Evolutionary conservation across 345 rosid genomes (phyloP).

Genomic region (Rhodamnia argentea): DNA sequence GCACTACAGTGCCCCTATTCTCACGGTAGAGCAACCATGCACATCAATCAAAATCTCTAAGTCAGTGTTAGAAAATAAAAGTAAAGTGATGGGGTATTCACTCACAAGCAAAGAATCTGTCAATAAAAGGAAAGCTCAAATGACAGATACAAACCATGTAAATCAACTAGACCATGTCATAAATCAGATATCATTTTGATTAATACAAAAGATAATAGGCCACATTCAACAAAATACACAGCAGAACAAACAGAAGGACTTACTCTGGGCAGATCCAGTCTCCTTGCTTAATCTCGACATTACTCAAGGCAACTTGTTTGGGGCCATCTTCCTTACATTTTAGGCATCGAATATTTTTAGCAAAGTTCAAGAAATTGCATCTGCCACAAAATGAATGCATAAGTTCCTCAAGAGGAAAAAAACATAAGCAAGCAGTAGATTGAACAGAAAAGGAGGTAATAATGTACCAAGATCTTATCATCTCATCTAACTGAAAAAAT

Average conservation of each 20-base stretch:
- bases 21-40: neutral
- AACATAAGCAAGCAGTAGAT: neutral
- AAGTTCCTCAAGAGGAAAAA: neutral
- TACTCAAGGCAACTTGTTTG: constrained; percentile 6
- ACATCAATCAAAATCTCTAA: neutral
- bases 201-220: neutral
- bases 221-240: neutral
- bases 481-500: neutral
- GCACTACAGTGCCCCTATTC: neutral
- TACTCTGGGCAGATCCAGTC: constrained; percentile 76
- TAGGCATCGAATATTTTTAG: constrained; percentile 29
- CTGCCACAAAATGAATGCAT: constrained; percentile 17
- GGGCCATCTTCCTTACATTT: constrained; percentile 36
- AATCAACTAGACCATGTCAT: neutral
- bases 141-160: neutral
- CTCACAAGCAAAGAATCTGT: neutral
- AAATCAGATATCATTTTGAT: neutral
- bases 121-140: too few relatives aligned
- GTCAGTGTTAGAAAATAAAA: neutral
- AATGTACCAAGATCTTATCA: neutral
- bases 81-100: neutral
- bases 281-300: constrained; percentile 37
- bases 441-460: neutral
- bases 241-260: constrained; percentile 9
- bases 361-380: constrained; percentile 48